phyloP scores from a whole-genome alignment of 2,329 filamentous ascomycete genomes.

The Cryphonectria japonica region DNA sequence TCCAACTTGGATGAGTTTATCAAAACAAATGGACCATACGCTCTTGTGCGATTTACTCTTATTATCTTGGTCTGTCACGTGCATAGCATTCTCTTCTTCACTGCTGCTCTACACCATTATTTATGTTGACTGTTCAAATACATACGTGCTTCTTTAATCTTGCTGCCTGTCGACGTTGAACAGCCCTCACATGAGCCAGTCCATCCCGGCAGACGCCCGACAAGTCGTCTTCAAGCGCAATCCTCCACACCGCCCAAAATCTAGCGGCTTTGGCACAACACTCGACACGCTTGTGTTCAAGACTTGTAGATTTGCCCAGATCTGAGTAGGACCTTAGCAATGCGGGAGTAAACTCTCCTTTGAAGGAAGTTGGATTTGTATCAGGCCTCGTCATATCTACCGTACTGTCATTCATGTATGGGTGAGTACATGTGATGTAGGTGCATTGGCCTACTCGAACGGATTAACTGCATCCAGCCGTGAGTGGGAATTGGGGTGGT shows the following conservation, averaged over 20 bases:
- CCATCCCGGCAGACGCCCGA: not conserved
- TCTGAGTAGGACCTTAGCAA: not conserved
- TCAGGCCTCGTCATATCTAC: not conserved
- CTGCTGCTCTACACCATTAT: not conserved
- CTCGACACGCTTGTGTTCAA: not conserved
- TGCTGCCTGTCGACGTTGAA: not conserved
- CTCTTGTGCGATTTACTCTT: too few relatives aligned
- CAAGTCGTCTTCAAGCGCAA: not conserved
- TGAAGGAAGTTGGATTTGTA: not conserved
- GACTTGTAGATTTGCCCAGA: not conserved
- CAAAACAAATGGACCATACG: not conserved
- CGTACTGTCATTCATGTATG: not conserved
- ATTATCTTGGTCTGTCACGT: too few relatives aligned
- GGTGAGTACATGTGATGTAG: not conserved
- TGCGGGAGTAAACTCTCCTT: not conserved
- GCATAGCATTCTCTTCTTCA: not conserved
- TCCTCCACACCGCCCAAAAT: not conserved
- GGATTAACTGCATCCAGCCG: not conserved
- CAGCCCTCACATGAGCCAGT: not conserved
- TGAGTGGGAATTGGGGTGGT: not conserved
- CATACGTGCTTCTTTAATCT: not conserved
- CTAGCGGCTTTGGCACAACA: not conserved
- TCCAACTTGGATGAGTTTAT: not conserved
- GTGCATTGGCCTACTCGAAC: not conserved
- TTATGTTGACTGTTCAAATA: not conserved